These are phyloP conservation scores for Stellera chamaejasme DNA, from an alignment of 345 rosid species.

Conservation along the genomic window DNA sequence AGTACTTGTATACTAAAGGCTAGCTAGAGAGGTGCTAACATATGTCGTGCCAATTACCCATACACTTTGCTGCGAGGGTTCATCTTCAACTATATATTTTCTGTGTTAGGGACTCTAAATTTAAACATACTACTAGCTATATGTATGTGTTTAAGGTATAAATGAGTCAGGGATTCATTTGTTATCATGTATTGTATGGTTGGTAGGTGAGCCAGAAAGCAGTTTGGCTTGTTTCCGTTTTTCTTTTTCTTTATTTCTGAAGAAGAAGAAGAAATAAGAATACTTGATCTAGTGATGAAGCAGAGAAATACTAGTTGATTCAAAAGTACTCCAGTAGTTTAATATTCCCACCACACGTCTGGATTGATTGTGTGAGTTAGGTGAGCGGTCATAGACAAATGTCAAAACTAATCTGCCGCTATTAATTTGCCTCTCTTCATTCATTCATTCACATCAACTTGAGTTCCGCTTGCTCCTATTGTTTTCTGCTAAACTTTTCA, in stretches of 20 bases:
- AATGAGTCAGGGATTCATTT: slow-evolving; percentile 9
- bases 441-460: slow-evolving; percentile 10
- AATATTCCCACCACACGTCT: background rate
- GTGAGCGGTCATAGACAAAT: slow-evolving; percentile 1
- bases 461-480: slow-evolving; percentile 9
- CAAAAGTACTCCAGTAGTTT: background rate
- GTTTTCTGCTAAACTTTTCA: slow-evolving; percentile 1
- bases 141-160: too few species aligned
- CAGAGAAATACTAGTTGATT: slow-evolving; percentile 9
- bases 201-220: too few species aligned
- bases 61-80: too few species aligned
- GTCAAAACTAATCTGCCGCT: background rate
- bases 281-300: slow-evolving; percentile 12
- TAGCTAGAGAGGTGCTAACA: too few species aligned
- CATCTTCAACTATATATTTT: too few species aligned
- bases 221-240: background rate
- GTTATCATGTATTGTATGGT: too few species aligned
- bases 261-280: too few species aligned
- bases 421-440: background rate
- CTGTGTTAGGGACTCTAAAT: too few species aligned
- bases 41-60: too few species aligned
- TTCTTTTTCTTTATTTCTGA: too few species aligned
- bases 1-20: too few species aligned
- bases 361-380: background rate
- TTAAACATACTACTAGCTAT: too few species aligned